Percentiles rank a stretch among this genome's conserved stretches.
phyloP scores from a whole-genome alignment of 768 basidiomycete genomes.

The Gelatoporia subvermispora region DNA sequence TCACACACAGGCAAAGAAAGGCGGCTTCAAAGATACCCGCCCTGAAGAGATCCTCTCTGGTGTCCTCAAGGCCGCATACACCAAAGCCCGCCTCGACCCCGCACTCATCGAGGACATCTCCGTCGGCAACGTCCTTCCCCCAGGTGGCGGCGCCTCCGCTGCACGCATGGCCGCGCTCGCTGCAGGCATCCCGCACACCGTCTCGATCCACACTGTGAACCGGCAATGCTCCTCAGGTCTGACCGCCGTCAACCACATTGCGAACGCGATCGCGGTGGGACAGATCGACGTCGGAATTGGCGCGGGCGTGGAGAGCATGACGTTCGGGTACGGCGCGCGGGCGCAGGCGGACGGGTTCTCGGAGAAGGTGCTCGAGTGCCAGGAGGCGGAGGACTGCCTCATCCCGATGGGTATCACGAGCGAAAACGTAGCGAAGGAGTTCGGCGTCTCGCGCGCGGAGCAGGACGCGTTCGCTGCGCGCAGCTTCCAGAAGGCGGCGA shows the following conservation, averaged over 20 bases:
- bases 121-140: conserved; percentile 86
- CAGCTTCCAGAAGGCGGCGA: conserved; percentile 81
- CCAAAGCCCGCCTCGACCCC: conserved; percentile 67
- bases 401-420: conserved; percentile 92
- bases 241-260: conserved; percentile 76
- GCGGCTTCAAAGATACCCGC: conserved; percentile 87
- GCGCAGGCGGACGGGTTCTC: conserved; percentile 56
- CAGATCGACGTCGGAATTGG: conserved; percentile 91
- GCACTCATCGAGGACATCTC: conserved; percentile 78
- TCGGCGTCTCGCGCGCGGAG: conserved; percentile 61
- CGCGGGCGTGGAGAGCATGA: conserved; percentile 93
- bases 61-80: conserved; percentile 71
- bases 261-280: conserved; percentile 70
- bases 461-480: conserved; percentile 84
- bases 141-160: conserved; percentile 74
- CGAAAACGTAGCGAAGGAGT: conserved; percentile 86
- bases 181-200: conserved; percentile 77
- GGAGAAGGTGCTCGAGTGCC: conserved; percentile 56
- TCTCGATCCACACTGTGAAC: conserved; percentile 79
- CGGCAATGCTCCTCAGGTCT: conserved; percentile 89
- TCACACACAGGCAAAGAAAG: conserved; percentile 61
- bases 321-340: conserved; percentile 61
- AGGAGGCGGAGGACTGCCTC: conserved; percentile 76
- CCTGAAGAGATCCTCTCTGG: conserved; percentile 79
- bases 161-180: conserved; percentile 86